Conservation (phyloP, 352 stramenopile genomes). For the Pythium biforme region DNA sequence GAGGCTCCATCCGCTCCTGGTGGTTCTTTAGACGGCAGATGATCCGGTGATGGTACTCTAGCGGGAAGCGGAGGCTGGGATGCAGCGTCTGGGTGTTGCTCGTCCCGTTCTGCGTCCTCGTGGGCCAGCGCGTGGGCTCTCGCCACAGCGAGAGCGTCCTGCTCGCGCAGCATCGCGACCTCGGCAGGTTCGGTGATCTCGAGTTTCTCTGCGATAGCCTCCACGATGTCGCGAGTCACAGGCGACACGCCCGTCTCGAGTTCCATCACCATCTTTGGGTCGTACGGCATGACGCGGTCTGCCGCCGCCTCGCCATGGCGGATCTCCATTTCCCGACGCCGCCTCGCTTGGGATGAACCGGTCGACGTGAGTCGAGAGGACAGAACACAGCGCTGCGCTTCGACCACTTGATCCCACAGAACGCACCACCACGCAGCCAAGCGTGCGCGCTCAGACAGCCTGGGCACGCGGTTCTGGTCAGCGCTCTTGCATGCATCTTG, state of each 20-base stretch:
- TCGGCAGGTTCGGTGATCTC: conserved; percentile 20
- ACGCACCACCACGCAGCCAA: background rate
- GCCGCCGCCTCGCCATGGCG: background rate
- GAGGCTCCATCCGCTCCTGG: background rate
- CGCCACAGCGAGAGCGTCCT: conserved; percentile 25
- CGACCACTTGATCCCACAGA: background rate
- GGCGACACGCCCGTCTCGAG: background rate
- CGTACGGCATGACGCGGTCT: conserved; percentile 16
- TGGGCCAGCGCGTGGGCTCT: conserved; percentile 9
- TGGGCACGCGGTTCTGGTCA: background rate
- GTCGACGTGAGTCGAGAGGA: background rate
- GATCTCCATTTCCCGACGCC: background rate
- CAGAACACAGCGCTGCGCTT: background rate
- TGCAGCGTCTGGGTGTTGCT: conserved; percentile 2
- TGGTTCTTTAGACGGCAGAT: background rate
- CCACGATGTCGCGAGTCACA: background rate
- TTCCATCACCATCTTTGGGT: background rate
- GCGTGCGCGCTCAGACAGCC: background rate
- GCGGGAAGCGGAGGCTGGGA: background rate
- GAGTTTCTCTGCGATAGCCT: conserved; percentile 10
- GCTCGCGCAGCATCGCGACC: conserved; percentile 23
- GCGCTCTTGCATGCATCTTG: background rate
- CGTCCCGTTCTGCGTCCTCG: conserved; percentile 15
- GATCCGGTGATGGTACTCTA: background rate
- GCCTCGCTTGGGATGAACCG: background rate